Base-by-base conservation (phyloP, 1,284 basidiomycete species). In the Cryptococcus neoformans region DNA sequence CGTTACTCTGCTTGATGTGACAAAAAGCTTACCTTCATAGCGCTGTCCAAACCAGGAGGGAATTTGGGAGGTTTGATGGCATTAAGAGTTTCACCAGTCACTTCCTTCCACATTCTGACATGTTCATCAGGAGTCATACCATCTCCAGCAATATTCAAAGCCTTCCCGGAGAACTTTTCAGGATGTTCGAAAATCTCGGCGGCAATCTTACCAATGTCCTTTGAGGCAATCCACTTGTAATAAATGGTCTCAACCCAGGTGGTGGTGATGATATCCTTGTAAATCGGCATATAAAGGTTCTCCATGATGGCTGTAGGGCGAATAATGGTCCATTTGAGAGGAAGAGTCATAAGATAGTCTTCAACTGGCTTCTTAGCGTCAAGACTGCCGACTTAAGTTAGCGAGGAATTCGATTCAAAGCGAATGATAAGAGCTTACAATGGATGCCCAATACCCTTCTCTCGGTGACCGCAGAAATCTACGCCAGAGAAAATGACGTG, bases 281-380 rank as follows among this genome's bases (percentile, higher is more conserved):
- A 58, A 4, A 49, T 41, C 10, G 54, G 54, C 50, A 46, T 55
- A 14, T 49, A 56, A 17, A 56, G 53, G 45, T 59, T 59, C 40
- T 62, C 60, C 41, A 57, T 51, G 40, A 62, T 56, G 7, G 53
- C 54, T 4, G 55, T 53, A 21, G 60, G 60, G n/a, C 51, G 51
- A 34, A 62, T 45, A 40, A 62, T 54, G n/a, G 57, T 62, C 54
- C 51, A 56, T 36, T 49, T 16, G 21, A 40, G 11, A 17, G 54
- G 14, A 36, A 46, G 28, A 42, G 44, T 16, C 11, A 9, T 28
- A 16, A 58, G 8, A 28, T 36, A 37, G 14, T 39, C 40, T 46
- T 56, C 51, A 39, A 62, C 41, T 9, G 49, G 35, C 38, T 21
- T 17, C 40, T 58, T 58, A 35, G 14, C 21, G 36, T 62, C 57